Conservation (phyloP, 495 filamentous ascomycete species). For the Penicillium salamii region DNA sequence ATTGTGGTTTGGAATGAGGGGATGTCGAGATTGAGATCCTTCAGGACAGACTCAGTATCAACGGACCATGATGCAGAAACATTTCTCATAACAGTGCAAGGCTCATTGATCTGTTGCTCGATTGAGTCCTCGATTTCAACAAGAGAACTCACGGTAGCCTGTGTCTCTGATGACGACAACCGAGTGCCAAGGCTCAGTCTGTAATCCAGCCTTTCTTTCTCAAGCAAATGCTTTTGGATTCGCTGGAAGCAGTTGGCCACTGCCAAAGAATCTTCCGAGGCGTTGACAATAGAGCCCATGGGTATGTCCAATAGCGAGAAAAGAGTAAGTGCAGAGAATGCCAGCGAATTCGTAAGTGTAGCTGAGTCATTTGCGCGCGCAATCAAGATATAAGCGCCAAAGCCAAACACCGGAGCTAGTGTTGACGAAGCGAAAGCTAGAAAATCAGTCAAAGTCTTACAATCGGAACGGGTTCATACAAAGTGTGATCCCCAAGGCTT, state of each 20-base stretch:
- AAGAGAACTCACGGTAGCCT: not conserved
- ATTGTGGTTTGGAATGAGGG: constrained; percentile 40
- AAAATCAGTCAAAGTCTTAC: not conserved
- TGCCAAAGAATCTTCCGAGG: constrained; percentile 19
- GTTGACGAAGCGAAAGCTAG: constrained; percentile 18
- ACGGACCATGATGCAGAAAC: constrained; percentile 22
- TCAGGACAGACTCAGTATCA: constrained; percentile 15
- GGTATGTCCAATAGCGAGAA: constrained; percentile 21
- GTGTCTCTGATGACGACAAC: not conserved
- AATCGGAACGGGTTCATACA: constrained; percentile 1
- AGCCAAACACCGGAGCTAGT: constrained; percentile 21
- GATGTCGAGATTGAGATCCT: constrained; percentile 23
- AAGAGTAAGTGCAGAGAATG: constrained; percentile 24
- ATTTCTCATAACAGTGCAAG: constrained; percentile 8
- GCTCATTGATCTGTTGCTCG: not conserved
- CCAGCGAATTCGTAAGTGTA: constrained; percentile 20
- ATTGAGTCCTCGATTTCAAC: constrained; percentile 5
- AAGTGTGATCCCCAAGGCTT: constrained; percentile 11
- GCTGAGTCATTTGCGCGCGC: constrained; percentile 11
- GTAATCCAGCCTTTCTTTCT: constrained; percentile 13
- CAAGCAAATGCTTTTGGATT: constrained; percentile 21
- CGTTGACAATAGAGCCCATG: constrained; percentile 15
- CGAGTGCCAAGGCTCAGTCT: constrained; percentile 4
- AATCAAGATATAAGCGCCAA: constrained; percentile 20
- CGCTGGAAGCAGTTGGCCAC: constrained; percentile 25